Evolutionary conservation across 2,329 filamentous ascomycete species (phyloP).

Genomic region (Aureobasidium lini): DNA sequence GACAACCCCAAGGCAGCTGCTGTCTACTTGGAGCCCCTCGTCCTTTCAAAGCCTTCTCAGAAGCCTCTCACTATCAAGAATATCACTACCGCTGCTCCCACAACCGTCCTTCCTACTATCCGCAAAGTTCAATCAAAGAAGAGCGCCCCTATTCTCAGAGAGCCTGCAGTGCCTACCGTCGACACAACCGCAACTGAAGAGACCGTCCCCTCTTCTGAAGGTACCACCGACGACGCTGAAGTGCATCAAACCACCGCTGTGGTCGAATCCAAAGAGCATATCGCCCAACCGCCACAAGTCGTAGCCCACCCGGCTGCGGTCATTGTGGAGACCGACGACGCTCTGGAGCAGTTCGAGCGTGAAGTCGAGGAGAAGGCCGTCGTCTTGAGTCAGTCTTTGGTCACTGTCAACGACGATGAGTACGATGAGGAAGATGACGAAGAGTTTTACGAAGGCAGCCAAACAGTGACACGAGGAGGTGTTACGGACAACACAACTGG

Average conservation of each 20-base stretch:
- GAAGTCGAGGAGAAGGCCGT: neutral
- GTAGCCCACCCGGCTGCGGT: neutral
- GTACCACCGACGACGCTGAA: neutral
- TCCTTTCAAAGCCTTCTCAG: slow-evolving; percentile 50
- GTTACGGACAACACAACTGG: slow-evolving; percentile 63
- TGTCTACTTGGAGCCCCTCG: slow-evolving; percentile 18
- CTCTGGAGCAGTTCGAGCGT: neutral
- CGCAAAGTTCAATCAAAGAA: slow-evolving; percentile 47
- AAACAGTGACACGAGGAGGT: slow-evolving; percentile 57
- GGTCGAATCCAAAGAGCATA: neutral
- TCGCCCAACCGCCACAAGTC: neutral
- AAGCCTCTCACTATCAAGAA: slow-evolving; percentile 38
- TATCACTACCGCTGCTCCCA: slow-evolving; percentile 8
- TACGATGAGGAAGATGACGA: slow-evolving; percentile 71
- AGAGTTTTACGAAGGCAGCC: slow-evolving; percentile 62
- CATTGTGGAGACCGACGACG: slow-evolving; percentile 7
- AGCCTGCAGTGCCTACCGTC: slow-evolving; percentile 22
- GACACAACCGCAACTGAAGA: neutral
- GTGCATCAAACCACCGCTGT: neutral
- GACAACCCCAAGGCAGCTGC: slow-evolving; percentile 24
- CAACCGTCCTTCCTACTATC: slow-evolving; percentile 22
- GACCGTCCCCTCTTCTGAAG: neutral
- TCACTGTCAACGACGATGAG: slow-evolving; percentile 35
- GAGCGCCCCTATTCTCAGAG: slow-evolving; percentile 48
- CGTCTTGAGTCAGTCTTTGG: slow-evolving; percentile 1